Base-by-base conservation (phyloP, 2,329 filamentous ascomycete genomes). In the Ophiosphaerella korrae region DNA sequence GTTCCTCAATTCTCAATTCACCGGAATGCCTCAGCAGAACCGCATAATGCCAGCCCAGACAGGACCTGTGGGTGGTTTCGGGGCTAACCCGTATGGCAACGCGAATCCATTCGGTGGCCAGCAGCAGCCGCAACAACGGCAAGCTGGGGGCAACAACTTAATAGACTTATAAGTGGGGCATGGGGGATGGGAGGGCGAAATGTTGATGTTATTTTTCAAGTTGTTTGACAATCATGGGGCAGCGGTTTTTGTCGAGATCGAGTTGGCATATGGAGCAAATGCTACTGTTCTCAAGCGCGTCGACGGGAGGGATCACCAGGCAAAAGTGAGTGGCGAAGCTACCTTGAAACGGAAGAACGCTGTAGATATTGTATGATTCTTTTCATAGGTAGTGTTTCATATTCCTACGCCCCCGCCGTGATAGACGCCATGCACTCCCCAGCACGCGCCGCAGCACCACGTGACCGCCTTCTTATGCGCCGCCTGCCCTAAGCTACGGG, bases 1-100 rank as follows among this genome's bases (percentile, higher is more conserved):
- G 0, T 99, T 97, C 78, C 78, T 96, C 63, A 84, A 87, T 53
- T 85, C 86, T 54, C 91, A 95, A 71, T 94, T 88, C 66, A 96
- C 90, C 0, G 91, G 91, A 2, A 68, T 79, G 57, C 80, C 80
- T 31, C 76, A 78, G 52, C 78, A 81, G 55, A 75, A 73, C 50
- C 68, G 73, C 38, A 61, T 77, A 66, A 68, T 73, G 64, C 80
- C 80, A 8, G 77, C 78, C 14, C 79, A 81, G 60, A 82, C 80
- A 11, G 81, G 80, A 4, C 79, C 79, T 13, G 79, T 74, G 4
- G 73, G 71, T 44, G 74, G 68, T n/a, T 79, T 76, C 62, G 77
- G 77, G 12, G 68, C 75, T 45, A 74, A 70, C 39, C 72, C 64
- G 65, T 78, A 74, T 62, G 71, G 52, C 66, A 80, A 69, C 61